A percentile compares a stretch with the other conserved stretches of the same genome.
phyloP scores from a whole-genome alignment of 2,329 filamentous ascomycete genomes.

The Colletotrichum cuscutae region DNA sequence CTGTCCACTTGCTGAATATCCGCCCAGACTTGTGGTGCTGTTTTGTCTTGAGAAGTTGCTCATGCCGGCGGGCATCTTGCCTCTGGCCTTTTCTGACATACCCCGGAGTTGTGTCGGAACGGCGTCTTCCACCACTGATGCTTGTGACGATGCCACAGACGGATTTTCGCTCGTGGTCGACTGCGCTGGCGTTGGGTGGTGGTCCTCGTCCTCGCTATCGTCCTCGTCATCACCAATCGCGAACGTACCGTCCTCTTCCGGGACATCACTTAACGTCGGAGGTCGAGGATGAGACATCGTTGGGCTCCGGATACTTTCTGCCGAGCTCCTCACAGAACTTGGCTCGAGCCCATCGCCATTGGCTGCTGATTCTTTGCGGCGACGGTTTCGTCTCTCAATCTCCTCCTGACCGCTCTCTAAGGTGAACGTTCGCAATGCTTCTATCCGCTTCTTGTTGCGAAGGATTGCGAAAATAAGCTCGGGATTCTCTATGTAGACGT shows the following conservation, averaged over 20 bases:
- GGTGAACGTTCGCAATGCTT: slow-evolving; percentile 87
- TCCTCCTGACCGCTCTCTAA: slow-evolving; percentile 93
- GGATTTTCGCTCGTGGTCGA: slow-evolving; percentile 73
- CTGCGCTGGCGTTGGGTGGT: slow-evolving; percentile 66
- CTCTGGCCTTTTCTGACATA: slow-evolving; percentile 97
- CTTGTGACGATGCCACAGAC: slow-evolving; percentile 75
- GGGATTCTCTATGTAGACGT: slow-evolving; percentile 72
- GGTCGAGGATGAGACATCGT: slow-evolving; percentile 62
- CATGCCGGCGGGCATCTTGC: slow-evolving; percentile 90
- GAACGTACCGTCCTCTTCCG: slow-evolving; percentile 79
- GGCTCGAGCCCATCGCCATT: slow-evolving; percentile 61
- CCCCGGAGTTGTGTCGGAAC: slow-evolving; percentile 85
- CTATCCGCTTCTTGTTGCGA: slow-evolving; percentile 83
- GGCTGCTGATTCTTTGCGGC: slow-evolving; percentile 70
- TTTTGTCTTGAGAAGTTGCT: slow-evolving; percentile 90
- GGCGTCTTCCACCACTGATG: slow-evolving; percentile 76
- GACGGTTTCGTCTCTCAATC: slow-evolving; percentile 81
- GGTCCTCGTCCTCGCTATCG: slow-evolving; percentile 60
- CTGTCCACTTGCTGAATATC: slow-evolving; percentile 68
- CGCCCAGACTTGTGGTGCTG: slow-evolving; percentile 82
- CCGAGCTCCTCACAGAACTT: slow-evolving; percentile 67
- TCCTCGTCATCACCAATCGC: slow-evolving; percentile 90
- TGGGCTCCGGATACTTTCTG: slow-evolving; percentile 75
- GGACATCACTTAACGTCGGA: slow-evolving; percentile 72
- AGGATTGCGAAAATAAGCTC: slow-evolving; percentile 84